Conservation (phyloP, 495 filamentous ascomycete genomes). For the Chaetomidium leptoderma region DNA sequence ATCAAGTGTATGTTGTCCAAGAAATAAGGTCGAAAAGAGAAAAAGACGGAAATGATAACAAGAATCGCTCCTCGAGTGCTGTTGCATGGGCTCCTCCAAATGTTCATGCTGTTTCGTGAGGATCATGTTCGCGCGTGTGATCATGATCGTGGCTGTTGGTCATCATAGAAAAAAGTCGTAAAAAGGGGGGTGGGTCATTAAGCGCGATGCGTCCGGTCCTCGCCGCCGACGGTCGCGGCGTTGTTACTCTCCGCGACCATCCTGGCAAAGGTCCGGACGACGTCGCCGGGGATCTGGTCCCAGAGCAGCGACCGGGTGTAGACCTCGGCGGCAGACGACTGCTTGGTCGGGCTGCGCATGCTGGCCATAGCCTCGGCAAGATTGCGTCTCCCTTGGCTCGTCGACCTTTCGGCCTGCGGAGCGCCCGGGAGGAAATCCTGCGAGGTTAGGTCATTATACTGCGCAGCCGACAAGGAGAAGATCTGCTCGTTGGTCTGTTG, state of each 20-base stretch:
- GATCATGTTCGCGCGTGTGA: conserved; percentile 15
- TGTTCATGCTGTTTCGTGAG: conserved; percentile 14
- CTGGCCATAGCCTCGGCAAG: conserved; percentile 79
- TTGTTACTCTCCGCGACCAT: conserved; percentile 65
- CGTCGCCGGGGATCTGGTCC: conserved; percentile 87
- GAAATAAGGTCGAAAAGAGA: conserved; percentile 25
- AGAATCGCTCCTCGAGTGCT: conserved; percentile 15
- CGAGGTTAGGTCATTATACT: conserved; percentile 82
- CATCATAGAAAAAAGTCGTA: conserved; percentile 15
- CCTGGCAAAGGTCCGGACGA: conserved; percentile 86
- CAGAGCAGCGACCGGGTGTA: conserved; percentile 91
- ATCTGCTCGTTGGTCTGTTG: conserved; percentile 87
- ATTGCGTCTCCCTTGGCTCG: conserved; percentile 59
- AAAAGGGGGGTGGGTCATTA: conserved; percentile 21
- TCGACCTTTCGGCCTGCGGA: conserved; percentile 40
- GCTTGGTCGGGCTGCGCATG: conserved; percentile 64
- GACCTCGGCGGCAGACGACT: conserved; percentile 67
- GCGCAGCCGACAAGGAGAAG: conserved; percentile 77
- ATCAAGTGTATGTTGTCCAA: conserved; percentile 28
- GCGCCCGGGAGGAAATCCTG: conserved; percentile 57
- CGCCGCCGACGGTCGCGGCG: conserved; percentile 30
- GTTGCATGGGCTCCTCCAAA: conserved; percentile 9
- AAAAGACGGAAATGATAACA: conserved; percentile 30
- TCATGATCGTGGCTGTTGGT: conserved; percentile 19
- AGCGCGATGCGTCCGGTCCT: conserved; percentile 37